A percentile compares a stretch with the other conserved stretches of the same genome.
phyloP scores from a whole-genome alignment of 805 yeast genomes.

The Candida awuae region DNA sequence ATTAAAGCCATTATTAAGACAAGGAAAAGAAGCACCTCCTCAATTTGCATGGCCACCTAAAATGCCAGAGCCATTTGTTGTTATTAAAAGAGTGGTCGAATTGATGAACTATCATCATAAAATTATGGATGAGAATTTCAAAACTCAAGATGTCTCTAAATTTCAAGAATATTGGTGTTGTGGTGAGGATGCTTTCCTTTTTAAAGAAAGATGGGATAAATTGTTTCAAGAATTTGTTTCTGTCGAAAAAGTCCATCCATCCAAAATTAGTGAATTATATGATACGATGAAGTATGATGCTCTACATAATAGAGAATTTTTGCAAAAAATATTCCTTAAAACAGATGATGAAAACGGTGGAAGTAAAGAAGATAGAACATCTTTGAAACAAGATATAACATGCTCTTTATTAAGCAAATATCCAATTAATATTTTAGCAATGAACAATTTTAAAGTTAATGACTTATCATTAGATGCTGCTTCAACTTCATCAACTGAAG shows the following conservation, averaged over 20 bases:
- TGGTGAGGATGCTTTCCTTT: conserved; percentile 84
- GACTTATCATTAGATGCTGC: conserved; percentile 26
- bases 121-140: conserved; percentile 76
- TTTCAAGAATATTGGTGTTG: conserved; percentile 92
- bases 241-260: conserved; percentile 95
- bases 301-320: conserved; percentile 82
- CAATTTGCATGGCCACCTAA: conserved; percentile 98
- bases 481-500: conserved; percentile 17
- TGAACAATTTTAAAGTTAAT: conserved; percentile 65
- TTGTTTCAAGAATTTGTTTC: conserved; percentile 83
- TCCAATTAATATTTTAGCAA: conserved; percentile 67
- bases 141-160: conserved; percentile 50
- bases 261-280: conserved; percentile 90
- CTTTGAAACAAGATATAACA: conserved; percentile 41
- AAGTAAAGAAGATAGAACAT: conserved; percentile 37
- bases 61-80: conserved; percentile 95
- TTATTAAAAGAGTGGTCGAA: conserved; percentile 88
- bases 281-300: conserved; percentile 99
- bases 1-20: conserved; percentile 85
- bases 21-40: conserved; percentile 94
- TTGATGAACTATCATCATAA: conserved; percentile 85
- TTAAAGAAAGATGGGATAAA: conserved; percentile 96
- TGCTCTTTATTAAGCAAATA: conserved; percentile 26
- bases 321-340: conserved; percentile 75
- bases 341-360: conserved; percentile 30